Conservation (phyloP, 176 grass and related monocot genomes). For the Zizania latifolia region DNA sequence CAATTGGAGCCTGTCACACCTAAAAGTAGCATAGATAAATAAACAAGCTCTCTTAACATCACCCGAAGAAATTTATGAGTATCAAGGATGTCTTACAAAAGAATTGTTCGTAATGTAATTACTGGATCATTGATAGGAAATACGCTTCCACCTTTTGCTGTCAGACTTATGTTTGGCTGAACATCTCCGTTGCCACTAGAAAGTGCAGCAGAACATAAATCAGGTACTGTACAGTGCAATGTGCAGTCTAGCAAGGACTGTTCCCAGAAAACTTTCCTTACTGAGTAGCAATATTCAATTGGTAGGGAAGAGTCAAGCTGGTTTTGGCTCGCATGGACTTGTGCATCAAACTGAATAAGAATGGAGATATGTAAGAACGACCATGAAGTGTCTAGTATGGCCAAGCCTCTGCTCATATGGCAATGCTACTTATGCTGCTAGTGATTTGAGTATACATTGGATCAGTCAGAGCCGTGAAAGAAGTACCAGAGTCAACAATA, state of each 20-base stretch:
- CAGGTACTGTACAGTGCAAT: neutral
- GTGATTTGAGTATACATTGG: constrained; percentile 72
- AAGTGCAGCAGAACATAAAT: constrained; percentile 15
- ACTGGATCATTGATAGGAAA: constrained; percentile 60
- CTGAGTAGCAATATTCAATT: constrained; percentile 80
- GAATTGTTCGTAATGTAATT: constrained; percentile 18
- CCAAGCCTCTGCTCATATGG: neutral
- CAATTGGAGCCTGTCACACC: constrained; percentile 18
- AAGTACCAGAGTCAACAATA: constrained; percentile 89
- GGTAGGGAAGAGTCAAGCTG: constrained; percentile 11
- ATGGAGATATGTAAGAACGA: constrained; percentile 11
- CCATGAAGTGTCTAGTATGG: neutral
- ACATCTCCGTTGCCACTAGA: constrained; percentile 45
- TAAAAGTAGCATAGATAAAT: constrained; percentile 20
- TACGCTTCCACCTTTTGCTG: constrained; percentile 53
- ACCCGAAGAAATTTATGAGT: neutral
- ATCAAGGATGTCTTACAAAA: constrained; percentile 38
- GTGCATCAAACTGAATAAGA: constrained; percentile 58
- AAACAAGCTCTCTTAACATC: neutral
- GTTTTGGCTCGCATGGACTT: constrained; percentile 39
- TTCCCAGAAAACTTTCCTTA: constrained; percentile 43
- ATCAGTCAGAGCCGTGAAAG: constrained; percentile 70
- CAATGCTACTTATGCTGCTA: constrained; percentile 49
- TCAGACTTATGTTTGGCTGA: constrained; percentile 54
- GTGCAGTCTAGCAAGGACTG: neutral